These are phyloP conservation scores for Mallotus repandus DNA, from an alignment of 441 rosid genomes.

Conservation along the genomic window DNA sequence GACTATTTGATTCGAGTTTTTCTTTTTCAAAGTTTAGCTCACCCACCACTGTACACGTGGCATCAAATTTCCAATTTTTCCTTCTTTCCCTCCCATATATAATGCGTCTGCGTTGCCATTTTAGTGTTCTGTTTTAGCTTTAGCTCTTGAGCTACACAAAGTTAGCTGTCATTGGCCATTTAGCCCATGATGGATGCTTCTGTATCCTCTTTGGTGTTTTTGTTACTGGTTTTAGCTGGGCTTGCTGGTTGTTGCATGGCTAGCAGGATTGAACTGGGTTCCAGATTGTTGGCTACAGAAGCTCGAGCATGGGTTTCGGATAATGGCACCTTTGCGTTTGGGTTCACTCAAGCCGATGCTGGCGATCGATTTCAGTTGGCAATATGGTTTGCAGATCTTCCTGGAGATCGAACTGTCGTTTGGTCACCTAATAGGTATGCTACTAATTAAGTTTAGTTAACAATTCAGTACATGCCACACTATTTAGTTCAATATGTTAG, in stretches of 20 bases:
- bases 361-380: conserved; percentile 46
- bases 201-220: conserved; percentile 13
- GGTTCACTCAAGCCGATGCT: conserved; percentile 48
- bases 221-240: conserved; percentile 27
- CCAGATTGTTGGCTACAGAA: conserved; percentile 49
- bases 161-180: not conserved
- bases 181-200: conserved; percentile 22
- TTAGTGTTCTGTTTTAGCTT: not conserved
- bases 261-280: conserved; percentile 50
- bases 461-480: not conserved
- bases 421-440: conserved; percentile 85
- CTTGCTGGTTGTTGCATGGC: conserved; percentile 30
- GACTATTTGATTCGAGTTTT: conserved; percentile 34
- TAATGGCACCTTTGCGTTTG: conserved; percentile 74
- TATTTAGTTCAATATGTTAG: not conserved
- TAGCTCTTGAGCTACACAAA: not conserved
- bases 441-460: not conserved
- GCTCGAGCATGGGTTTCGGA: conserved; percentile 58
- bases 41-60: conserved; percentile 59
- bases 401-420: conserved; percentile 68
- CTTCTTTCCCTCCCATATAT: conserved; percentile 17
- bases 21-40: conserved; percentile 70
- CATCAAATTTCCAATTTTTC: conserved; percentile 10
- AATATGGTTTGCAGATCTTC: conserved; percentile 81
- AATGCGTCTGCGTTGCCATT: not conserved